Conservation (phyloP, 805 yeast genomes). For the Wickerhamia fluorescens region DNA sequence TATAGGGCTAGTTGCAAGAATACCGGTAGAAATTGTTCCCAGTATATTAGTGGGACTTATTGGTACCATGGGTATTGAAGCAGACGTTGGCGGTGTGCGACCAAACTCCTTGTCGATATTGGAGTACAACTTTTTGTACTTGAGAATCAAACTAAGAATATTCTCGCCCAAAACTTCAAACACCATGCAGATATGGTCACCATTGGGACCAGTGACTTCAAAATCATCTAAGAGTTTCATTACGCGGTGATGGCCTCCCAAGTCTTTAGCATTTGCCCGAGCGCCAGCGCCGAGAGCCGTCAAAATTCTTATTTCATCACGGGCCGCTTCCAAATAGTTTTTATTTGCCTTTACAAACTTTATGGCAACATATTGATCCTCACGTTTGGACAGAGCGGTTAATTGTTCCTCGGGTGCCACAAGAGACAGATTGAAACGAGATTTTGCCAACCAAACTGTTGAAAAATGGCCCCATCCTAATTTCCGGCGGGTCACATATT, state of each 20-base stretch:
- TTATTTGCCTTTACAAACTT: conserved; percentile 52
- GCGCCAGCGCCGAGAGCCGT: conserved; percentile 23
- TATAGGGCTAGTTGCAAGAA: background rate
- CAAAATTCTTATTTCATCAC: conserved; percentile 52
- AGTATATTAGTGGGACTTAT: background rate
- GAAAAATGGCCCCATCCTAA: conserved; percentile 71
- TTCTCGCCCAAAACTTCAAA: conserved; percentile 61
- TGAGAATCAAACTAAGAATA: conserved; percentile 41
- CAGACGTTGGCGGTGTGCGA: background rate
- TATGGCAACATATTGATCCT: conserved; percentile 48
- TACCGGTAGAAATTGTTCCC: background rate
- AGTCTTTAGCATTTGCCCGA: conserved; percentile 6
- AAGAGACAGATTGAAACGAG: conserved; percentile 10
- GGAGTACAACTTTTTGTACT: conserved; percentile 37
- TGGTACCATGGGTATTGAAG: no score
- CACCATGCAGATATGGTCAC: conserved; percentile 59
- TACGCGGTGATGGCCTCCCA: conserved; percentile 12
- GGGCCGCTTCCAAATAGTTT: conserved; percentile 55
- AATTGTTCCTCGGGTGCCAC: background rate
- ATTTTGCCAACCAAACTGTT: conserved; percentile 59
- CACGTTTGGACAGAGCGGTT: conserved; percentile 1
- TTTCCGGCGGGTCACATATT: conserved; percentile 45
- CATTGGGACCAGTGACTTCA: conserved; percentile 53
- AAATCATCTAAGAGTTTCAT: conserved; percentile 52
- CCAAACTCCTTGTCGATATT: conserved; percentile 12